phyloP scores from a whole-genome alignment of 1,139 yeast genomes.

The Debaryomyces fabryi region DNA sequence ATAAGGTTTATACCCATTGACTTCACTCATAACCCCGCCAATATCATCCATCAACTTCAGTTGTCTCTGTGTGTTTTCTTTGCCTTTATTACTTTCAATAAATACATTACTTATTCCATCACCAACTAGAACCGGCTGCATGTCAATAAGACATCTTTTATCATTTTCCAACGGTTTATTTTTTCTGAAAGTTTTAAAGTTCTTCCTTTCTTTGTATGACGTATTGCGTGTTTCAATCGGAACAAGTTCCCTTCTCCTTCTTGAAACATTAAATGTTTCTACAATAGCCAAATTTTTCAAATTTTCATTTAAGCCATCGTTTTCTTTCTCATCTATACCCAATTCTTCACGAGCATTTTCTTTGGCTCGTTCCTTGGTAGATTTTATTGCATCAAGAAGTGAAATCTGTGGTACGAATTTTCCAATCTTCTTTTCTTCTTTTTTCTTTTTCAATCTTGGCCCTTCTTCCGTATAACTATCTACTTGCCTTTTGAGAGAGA shows the following conservation, averaged over 20 bases:
- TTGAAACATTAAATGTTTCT: conserved; percentile 33
- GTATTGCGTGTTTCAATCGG: conserved; percentile 1
- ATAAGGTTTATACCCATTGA: conserved; percentile 20
- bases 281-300: conserved; percentile 35
- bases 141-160: conserved; percentile 29
- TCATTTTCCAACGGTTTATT: conserved; percentile 24
- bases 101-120: conserved; percentile 16
- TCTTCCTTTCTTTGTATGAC: conserved; percentile 29
- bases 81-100: conserved; percentile 9
- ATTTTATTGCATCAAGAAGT: conserved; percentile 37
- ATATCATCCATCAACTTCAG: conserved; percentile 26
- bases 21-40: conserved; percentile 28
- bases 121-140: conserved; percentile 22
- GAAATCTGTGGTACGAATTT: conserved; percentile 24
- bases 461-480: neutral
- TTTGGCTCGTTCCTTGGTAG: conserved; percentile 32
- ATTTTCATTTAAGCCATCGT: conserved; percentile 10
- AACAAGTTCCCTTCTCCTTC: conserved; percentile 14
- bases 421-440: conserved; percentile 11
- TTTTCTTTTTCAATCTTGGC: neutral
- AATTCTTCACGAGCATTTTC: conserved; percentile 31
- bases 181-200: conserved; percentile 42
- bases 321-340: conserved; percentile 23
- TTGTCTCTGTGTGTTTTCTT: conserved; percentile 11
- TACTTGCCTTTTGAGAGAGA: neutral